Base-by-base conservation (phyloP, 208 protist genomes). In the Leishmania tropica region DNA sequence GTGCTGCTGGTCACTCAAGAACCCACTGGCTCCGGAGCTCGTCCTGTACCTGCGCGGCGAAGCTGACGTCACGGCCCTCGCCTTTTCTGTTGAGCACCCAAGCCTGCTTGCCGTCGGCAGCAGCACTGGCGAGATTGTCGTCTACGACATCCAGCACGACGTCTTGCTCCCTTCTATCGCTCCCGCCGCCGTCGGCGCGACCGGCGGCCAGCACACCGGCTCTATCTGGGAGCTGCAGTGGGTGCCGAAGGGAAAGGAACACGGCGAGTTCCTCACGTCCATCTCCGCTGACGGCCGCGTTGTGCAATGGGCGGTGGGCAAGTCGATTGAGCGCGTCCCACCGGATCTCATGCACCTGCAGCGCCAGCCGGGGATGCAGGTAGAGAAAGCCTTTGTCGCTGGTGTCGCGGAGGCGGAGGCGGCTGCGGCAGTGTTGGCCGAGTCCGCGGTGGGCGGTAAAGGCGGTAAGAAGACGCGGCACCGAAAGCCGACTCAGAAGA, bases 1-100 rank as follows among this genome's bases (percentile, higher is more conserved):
- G 54, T 97, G 97, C 84, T 98, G 96, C 89, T 99, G 98, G 98
- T 98, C 97, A n/a, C 87, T 99, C n/a, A 99, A 99, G 84, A 99
- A 99, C 81, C 96, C 96, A 10, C 83, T 97, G 28, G 88, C 94
- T 8, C 97, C 96, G 4, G 96, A 99, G 87, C 88, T 97, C 8
- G 86, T 99, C 42, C 93, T 98, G 80, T 78, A 89, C 40, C 91
- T 97, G 15, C 48, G 71, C n/a, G 83, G 45, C 48, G 90, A 96
- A 47, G 89, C 94, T n/a, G 96, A 97, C 62, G 97, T 99, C 21
- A 98, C 93, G 21, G 75, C 96, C n/a, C 58, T 99, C 0, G 92
- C 93, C 81, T 99, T 99, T 78, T 99, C 96, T n/a, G 80, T 79
- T 42, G 89, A 95, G 72, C 91, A 98, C 80, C 94, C 97, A 17